A percentile compares a stretch with the other conserved stretches of the same genome.
Evolutionary conservation across 2,329 filamentous ascomycete genomes (phyloP).

Genomic region (Fusarium sp.): DNA sequence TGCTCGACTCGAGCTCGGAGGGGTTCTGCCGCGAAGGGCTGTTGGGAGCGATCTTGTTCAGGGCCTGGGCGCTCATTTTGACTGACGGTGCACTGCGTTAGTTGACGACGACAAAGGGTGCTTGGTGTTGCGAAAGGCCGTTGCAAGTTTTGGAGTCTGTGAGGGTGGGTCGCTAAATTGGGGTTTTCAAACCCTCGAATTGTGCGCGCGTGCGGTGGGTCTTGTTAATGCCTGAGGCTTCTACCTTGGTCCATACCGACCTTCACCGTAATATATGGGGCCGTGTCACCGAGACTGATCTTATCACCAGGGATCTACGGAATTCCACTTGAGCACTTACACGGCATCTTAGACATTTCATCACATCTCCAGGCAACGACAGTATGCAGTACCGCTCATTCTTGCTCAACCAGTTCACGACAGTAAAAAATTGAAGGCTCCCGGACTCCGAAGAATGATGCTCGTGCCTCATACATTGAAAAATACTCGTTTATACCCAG

Average conservation of each 20-base stretch:
- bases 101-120: conserved; percentile 43
- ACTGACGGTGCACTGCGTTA: conserved; percentile 54
- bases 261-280: conserved; percentile 6
- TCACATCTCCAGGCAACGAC: neutral
- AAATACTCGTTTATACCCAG: neutral
- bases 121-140: conserved; percentile 40
- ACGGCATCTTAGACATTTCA: conserved; percentile 10
- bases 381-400: neutral
- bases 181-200: conserved; percentile 55
- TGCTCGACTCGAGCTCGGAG: conserved; percentile 96
- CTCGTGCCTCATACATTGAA: neutral
- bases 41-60: conserved; percentile 99
- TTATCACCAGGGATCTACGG: neutral
- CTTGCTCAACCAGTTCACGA: conserved; percentile 1
- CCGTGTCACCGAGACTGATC: neutral
- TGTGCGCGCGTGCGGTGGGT: conserved; percentile 29
- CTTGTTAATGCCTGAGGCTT: conserved; percentile 31
- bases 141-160: conserved; percentile 48
- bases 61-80: conserved; percentile 75
- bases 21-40: conserved; percentile 96
- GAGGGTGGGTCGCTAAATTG: conserved; percentile 53
- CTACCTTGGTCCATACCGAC: neutral
- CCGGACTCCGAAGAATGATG: neutral
- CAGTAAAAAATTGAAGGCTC: neutral
- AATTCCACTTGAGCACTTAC: conserved; percentile 8